A percentile compares a stretch with the other conserved stretches of the same genome.
These are phyloP conservation scores for Melampsora occidentalis DNA, from an alignment of 1,284 basidiomycete genomes.

Conservation along the genomic window DNA sequence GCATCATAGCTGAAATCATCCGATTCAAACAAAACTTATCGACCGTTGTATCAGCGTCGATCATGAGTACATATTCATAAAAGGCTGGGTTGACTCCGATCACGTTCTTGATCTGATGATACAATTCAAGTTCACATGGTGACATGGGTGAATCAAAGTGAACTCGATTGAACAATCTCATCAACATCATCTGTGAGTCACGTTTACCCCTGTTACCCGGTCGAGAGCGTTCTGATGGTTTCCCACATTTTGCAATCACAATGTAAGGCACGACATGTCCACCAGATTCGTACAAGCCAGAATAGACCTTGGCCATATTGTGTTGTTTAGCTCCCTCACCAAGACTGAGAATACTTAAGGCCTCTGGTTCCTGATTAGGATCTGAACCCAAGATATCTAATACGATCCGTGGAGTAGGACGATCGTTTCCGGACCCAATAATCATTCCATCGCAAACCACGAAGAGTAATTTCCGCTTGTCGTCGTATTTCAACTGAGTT, in stretches of 20 bases:
- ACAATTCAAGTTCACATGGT: slow-evolving; percentile 93
- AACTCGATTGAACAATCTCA: slow-evolving; percentile 97
- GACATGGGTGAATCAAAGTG: slow-evolving; percentile 97
- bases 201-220: slow-evolving; percentile 96
- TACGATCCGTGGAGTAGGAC: slow-evolving; percentile 79
- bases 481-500: slow-evolving; percentile 91
- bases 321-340: slow-evolving; percentile 94
- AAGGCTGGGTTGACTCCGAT: slow-evolving; percentile 98
- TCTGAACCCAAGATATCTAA: slow-evolving; percentile 94
- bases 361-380: slow-evolving; percentile 87
- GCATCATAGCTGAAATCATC: slow-evolving; percentile 76
- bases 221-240: slow-evolving; percentile 84
- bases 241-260: slow-evolving; percentile 94
- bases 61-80: slow-evolving; percentile 95
- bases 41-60: slow-evolving; percentile 95
- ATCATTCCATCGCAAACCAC: slow-evolving; percentile 99
- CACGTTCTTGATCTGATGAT: slow-evolving; percentile 98
- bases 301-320: slow-evolving; percentile 98
- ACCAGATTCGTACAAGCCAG: slow-evolving; percentile 85
- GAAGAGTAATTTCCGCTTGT: slow-evolving; percentile 92
- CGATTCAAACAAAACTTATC: slow-evolving; percentile 80
- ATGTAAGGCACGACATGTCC: slow-evolving; percentile 96
- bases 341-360: slow-evolving; percentile 85
- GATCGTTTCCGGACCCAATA: slow-evolving; percentile 89
- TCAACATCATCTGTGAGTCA: slow-evolving; percentile 91